Conservation (phyloP, 1,284 basidiomycete species). For the Pisolithus thermaeus region DNA sequence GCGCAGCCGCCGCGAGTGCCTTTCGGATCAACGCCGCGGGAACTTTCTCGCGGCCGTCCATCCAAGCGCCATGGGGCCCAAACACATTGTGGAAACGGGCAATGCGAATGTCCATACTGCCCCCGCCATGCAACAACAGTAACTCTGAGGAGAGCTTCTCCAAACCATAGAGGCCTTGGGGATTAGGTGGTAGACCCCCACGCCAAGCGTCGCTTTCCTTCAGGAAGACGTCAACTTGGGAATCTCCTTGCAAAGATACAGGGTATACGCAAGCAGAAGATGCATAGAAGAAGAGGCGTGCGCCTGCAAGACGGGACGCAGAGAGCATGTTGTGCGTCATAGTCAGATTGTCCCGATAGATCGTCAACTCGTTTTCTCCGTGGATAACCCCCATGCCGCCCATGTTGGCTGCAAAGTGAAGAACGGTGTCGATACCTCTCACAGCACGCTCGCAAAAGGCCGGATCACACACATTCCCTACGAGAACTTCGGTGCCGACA, state of each 20-base stretch:
- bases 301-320: constrained; percentile 34
- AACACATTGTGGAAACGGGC: constrained; percentile 58
- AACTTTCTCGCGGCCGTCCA: constrained; percentile 50
- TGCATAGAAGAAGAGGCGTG: constrained; percentile 45
- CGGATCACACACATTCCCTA: constrained; percentile 44
- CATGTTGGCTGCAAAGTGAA: constrained; percentile 57
- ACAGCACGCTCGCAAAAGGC: constrained; percentile 35
- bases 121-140: constrained; percentile 32
- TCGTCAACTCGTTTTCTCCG: constrained; percentile 39
- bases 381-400: constrained; percentile 61
- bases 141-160: constrained; percentile 53
- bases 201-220: constrained; percentile 41
- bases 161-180: constrained; percentile 54
- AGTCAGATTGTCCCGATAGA: constrained; percentile 44
- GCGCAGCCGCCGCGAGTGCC: constrained; percentile 29
- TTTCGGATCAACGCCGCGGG: constrained; percentile 55
- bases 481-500: constrained; percentile 32
- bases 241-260: constrained; percentile 33
- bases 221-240: constrained; percentile 36
- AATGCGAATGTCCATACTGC: constrained; percentile 37
- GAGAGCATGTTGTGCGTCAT: constrained; percentile 46
- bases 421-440: constrained; percentile 35
- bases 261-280: constrained; percentile 60
- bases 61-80: constrained; percentile 50
- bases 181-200: constrained; percentile 28